These are phyloP conservation scores for Kregervanrija pseudodelftensis DNA, from an alignment of 805 yeast species.

Conservation along the genomic window DNA sequence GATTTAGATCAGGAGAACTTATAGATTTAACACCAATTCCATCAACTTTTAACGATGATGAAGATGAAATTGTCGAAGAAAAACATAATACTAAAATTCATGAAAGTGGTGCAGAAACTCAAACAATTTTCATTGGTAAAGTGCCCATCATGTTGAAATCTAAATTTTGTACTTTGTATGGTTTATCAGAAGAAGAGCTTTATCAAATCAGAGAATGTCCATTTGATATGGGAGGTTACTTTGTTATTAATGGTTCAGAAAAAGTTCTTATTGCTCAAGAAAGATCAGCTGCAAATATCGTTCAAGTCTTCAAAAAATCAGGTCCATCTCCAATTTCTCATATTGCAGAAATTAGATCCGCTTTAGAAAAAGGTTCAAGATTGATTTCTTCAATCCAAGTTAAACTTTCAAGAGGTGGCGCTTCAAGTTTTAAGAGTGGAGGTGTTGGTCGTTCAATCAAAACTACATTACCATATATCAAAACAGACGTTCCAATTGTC, in stretches of 20 bases:
- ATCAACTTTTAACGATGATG: slow-evolving; percentile 44
- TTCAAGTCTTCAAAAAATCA: slow-evolving; percentile 95
- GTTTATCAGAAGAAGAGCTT: slow-evolving; percentile 84
- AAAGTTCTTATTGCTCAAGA: slow-evolving; percentile 98
- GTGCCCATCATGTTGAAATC: slow-evolving; percentile 98
- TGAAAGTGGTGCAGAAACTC: slow-evolving; percentile 29
- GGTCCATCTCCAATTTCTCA: slow-evolving; percentile 96
- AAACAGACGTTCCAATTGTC: slow-evolving; percentile 94
- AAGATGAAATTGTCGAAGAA: slow-evolving; percentile 54
- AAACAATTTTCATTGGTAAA: slow-evolving; percentile 74
- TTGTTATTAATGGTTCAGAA: slow-evolving; percentile 96
- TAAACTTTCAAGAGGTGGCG: slow-evolving; percentile 58
- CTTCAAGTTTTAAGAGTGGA: slow-evolving; percentile 39
- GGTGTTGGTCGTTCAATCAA: slow-evolving; percentile 74
- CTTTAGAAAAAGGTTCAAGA: slow-evolving; percentile 95
- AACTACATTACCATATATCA: slow-evolving; percentile 93
- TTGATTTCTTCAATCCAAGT: slow-evolving; percentile 91
- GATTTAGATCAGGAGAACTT: slow-evolving; percentile 23
- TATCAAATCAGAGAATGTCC: slow-evolving; percentile 98
- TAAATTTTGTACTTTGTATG: slow-evolving; percentile 88
- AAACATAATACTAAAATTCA: slow-evolving; percentile 27
- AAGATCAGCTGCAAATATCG: slow-evolving; percentile 96
- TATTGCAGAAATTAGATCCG: slow-evolving; percentile 94
- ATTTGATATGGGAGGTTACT: slow-evolving; percentile 99
- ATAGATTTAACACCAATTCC: slow-evolving; percentile 24